These are phyloP conservation scores for Colletotrichum siamense DNA, from an alignment of 2,329 filamentous ascomycete species.

Conservation along the genomic window DNA sequence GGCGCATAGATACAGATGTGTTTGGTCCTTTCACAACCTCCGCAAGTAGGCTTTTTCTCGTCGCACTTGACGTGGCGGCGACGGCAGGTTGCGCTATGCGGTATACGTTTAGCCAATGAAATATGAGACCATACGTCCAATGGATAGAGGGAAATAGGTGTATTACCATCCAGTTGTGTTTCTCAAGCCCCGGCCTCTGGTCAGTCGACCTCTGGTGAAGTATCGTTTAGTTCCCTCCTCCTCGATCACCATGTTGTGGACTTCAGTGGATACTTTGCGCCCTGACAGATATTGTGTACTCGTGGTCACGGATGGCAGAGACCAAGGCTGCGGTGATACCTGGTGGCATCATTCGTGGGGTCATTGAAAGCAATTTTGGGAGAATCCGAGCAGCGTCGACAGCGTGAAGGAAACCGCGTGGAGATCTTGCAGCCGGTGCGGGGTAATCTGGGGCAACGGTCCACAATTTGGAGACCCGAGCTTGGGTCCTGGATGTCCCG, in stretches of 20 bases:
- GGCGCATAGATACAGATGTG: background rate
- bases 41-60: slow-evolving; percentile 28
- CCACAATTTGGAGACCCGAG: background rate
- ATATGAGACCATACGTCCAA: background rate
- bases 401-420: background rate
- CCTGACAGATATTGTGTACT: background rate
- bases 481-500: background rate
- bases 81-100: slow-evolving; percentile 8
- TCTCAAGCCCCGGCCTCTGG: slow-evolving; percentile 12
- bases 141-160: background rate
- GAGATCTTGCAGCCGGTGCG: background rate
- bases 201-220: slow-evolving; percentile 12
- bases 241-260: background rate
- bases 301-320: background rate
- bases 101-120: background rate
- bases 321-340: background rate
- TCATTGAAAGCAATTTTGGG: background rate
- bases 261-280: background rate
- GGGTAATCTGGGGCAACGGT: background rate
- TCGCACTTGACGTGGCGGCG: slow-evolving; percentile 29
- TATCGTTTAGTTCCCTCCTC: background rate
- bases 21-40: slow-evolving; percentile 7
- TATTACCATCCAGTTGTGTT: slow-evolving; percentile 20
- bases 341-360: background rate
- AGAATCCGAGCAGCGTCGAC: background rate